A percentile compares a stretch with the other conserved stretches of the same genome.
phyloP scores from a whole-genome alignment of 2,329 filamentous ascomycete species.

The Chrysoporthe cubensis region DNA sequence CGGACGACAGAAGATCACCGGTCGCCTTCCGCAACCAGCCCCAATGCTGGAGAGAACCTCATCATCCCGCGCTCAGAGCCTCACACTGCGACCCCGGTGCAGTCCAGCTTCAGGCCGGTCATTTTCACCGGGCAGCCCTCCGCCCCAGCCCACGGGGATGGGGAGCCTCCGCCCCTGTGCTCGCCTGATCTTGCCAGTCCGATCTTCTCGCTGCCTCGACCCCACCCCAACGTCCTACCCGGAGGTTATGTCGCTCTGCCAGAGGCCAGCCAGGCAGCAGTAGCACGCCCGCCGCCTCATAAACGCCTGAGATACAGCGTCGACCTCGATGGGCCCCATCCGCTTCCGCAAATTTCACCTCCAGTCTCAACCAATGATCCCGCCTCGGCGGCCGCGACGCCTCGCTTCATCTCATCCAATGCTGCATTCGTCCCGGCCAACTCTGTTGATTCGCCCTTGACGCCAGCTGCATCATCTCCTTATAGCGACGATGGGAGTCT shows the following conservation, averaged over 20 bases:
- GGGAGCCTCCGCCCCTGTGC: conserved; percentile 7
- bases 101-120: conserved; percentile 4
- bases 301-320: conserved; percentile 29
- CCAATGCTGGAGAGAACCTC: background rate
- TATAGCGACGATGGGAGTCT: conserved; percentile 37
- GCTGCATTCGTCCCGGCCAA: conserved; percentile 7
- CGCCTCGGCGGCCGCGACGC: conserved; percentile 17
- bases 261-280: conserved; percentile 7
- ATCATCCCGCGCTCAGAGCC: conserved; percentile 13
- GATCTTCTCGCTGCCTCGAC: conserved; percentile 12
- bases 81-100: background rate
- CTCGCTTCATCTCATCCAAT: conserved; percentile 35
- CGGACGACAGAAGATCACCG: conserved; percentile 17
- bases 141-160: conserved; percentile 3
- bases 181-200: conserved; percentile 22
- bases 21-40: conserved; percentile 16
- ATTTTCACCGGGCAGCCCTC: conserved; percentile 14
- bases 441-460: conserved; percentile 42
- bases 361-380: conserved; percentile 15
- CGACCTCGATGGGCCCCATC: conserved; percentile 22
- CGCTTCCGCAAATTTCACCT: conserved; percentile 16
- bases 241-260: conserved; percentile 5
- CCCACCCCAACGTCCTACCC: background rate
- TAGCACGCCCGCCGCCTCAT: conserved; percentile 18
- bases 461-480: conserved; percentile 45